Base-by-base conservation (phyloP, 2,329 filamentous ascomycete species). In the Phialophora verrucosa region DNA sequence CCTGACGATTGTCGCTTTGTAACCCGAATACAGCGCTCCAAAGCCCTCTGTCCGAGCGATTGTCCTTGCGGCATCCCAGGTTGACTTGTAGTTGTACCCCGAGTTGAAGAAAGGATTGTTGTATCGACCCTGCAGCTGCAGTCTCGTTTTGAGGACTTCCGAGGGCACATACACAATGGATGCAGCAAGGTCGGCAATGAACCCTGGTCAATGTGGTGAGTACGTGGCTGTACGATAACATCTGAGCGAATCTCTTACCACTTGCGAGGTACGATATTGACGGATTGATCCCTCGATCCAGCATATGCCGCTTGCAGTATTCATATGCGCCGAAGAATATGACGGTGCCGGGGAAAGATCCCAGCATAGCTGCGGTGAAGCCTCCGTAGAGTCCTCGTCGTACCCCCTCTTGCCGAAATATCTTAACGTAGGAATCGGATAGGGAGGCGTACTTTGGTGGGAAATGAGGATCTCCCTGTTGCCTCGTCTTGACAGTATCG, bases 251-350 rank as follows among this genome's bases (percentile, higher is more conserved):
- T 25, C 27, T 75, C 82, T 64, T 83, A 92, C 92, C 94, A 73
- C 91, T 91, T 65, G 89, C 84, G 38, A 99, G 85, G 81, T 98
- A 99, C 38, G 93, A 89, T 63, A 98, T 73, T 67, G 93, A 91
- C 12, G 93, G 88, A 70, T 91, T 89, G 63, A 98, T 81, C 66
- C 93, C 94, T 66, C 84, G 82, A 76, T 98, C 95, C 70, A 99
- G 85, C 86, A 99, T 87, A 74, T 88, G 83, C 58, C 95, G 86
- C 80, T 99, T 99, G 80, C 91, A 96, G 82, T 88, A 96, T 80
- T 99, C 95, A 78, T 99, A 99, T 32, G 91, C 91, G 62, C 94
- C 95, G 74, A 99, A 99, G 81, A 99, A 99, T 62, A 96, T 86
- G 64, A 97, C 87, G 0, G 95, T 99, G 17, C 94, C 95, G 0